Evolutionary conservation across 177 flowering plant species (phyloP), one percentile per base, ranked within the genome.

Genomic region (Vitis hybrid): DNA sequence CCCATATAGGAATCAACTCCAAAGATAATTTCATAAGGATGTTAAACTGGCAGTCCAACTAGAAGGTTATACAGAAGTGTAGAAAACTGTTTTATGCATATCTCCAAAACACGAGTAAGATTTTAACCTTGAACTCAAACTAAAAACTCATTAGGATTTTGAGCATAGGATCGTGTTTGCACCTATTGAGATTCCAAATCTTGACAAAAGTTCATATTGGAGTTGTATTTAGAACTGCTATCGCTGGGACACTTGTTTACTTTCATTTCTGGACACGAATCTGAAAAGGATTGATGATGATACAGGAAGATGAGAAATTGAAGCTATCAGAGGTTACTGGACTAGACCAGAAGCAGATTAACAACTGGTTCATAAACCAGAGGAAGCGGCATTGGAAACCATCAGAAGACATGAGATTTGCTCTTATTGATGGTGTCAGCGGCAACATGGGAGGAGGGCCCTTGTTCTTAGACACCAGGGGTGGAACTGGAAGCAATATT

Each of bases 341-440:
- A 51, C 71, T 91, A 6, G 93, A 87, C 73, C 91, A 78, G 72
- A 88, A 86, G 82, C 94, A 90, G 79, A 87, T 90, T 13, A 90
- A 84, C 83, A 90, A 90, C 66, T 90, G 95, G 95, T 90, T 90
- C 62, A 87, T 90, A 7, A 90, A 90, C 74, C 92, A 88, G 75
- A 85, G 96, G 70, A 91, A 91, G 77, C 78, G 96, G 58, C 96
- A 91, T 60, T 91, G 96, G 96, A 89, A 81, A 61, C 91, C 91
- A 7, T 80, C 89, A 0, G 87, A 88, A 60, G 85, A 87, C 67
- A 80, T 89, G 90, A 79, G 79, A 40, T 80, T 76, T 56, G 89
- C 92, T 6, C 75, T 90, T 46, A 76, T 83, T 84, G 87, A 85
- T 30, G 84, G 85, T 11, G 76, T 76, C 2, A 62, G 79, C 49